Evolutionary conservation across 345 rosid genomes (phyloP).

Genomic region (Pistacia integerrima): DNA sequence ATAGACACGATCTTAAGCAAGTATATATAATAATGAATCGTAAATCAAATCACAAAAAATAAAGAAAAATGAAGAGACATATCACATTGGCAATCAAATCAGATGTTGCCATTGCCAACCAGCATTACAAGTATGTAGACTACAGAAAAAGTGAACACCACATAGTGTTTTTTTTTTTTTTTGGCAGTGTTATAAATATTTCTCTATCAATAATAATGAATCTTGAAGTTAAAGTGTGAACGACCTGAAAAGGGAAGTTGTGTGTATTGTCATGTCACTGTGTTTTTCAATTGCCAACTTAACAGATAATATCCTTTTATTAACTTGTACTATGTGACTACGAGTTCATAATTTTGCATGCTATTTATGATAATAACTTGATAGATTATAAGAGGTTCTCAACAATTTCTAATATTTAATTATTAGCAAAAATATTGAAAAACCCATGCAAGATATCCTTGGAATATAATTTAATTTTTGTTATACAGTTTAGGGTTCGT

Average conservation of each 20-base stretch:
- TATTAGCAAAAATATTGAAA: no score
- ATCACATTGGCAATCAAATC: slow-evolving; percentile 20
- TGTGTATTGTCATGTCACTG: not conserved
- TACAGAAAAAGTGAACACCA: not conserved
- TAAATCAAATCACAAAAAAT: not conserved
- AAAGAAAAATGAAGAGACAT: slow-evolving; percentile 6
- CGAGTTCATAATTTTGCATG: no score
- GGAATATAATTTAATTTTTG: no score
- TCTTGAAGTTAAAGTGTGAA: not conserved
- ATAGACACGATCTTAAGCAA: not conserved
- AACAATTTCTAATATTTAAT: no score
- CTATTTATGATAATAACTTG: no score
- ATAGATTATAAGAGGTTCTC: no score
- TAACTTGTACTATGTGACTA: no score
- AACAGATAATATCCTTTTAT: no score
- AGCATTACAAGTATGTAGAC: not conserved
- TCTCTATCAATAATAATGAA: not conserved
- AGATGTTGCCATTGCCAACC: slow-evolving; percentile 2
- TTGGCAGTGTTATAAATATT: not conserved
- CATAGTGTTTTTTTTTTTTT: not conserved
- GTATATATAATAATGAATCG: not conserved
- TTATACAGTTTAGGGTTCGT: no score
- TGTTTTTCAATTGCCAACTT: no score
- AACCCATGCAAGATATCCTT: no score
- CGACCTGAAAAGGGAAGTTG: not conserved